Conservation (phyloP, 805 yeast genomes). For the Yarrowia deformans region DNA sequence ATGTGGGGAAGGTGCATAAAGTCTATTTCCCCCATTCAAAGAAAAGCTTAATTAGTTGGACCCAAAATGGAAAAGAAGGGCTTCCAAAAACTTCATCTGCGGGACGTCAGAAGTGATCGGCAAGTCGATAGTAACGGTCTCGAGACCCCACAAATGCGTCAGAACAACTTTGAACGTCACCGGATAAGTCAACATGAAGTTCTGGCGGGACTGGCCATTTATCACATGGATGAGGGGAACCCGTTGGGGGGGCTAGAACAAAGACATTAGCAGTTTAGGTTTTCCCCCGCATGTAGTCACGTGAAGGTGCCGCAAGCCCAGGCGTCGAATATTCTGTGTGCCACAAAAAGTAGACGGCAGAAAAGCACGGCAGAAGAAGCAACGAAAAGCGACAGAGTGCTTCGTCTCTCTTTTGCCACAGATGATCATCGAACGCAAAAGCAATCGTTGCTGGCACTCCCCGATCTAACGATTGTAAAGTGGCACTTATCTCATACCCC, state of each 20-base stretch:
- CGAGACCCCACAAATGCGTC: neutral
- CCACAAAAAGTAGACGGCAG: neutral
- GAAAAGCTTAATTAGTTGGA: neutral
- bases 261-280: neutral
- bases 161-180: neutral
- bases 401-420: neutral
- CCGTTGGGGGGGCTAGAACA: conserved; percentile 29
- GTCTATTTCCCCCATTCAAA: conserved; percentile 2
- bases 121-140: neutral
- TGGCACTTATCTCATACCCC: neutral
- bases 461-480: too few species aligned
- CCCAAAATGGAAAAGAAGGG: conserved; percentile 6
- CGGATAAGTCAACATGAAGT: neutral
- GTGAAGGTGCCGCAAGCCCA: conserved; percentile 8
- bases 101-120: neutral
- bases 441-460: too few species aligned
- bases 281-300: conserved; percentile 23
- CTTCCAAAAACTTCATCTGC: neutral
- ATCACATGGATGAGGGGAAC: conserved; percentile 35
- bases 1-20: conserved; percentile 31
- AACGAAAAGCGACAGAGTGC: neutral
- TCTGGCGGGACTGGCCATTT: neutral
- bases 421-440: neutral
- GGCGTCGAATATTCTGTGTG: neutral
- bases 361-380: neutral